These are phyloP conservation scores for Neospora caninum DNA, from an alignment of 169 alveolate species.

Conservation along the genomic window DNA sequence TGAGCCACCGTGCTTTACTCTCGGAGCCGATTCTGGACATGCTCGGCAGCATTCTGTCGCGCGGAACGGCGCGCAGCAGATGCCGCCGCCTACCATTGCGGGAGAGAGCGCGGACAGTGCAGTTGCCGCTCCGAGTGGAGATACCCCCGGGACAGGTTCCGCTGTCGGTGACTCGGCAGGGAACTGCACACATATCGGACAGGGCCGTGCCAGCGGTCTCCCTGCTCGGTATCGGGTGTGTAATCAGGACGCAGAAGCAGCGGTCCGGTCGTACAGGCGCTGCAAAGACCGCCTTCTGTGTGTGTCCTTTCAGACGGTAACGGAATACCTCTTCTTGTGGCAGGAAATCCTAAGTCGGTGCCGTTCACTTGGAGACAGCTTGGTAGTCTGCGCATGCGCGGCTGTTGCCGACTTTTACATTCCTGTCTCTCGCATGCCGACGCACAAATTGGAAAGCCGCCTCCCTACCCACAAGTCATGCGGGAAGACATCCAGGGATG, in stretches of 20 bases:
- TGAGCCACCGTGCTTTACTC: background rate
- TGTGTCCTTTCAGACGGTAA: conserved; percentile 42
- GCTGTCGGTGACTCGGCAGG: too few species aligned
- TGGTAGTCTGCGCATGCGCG: conserved; percentile 58
- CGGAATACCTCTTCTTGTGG: conserved; percentile 46
- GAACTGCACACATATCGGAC: too few species aligned
- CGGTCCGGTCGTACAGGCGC: conserved; percentile 51
- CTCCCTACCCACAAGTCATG: background rate
- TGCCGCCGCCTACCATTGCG: background rate
- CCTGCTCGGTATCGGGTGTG: background rate
- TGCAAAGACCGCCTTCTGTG: conserved; percentile 55
- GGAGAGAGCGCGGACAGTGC: background rate
- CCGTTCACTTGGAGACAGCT: conserved; percentile 42
- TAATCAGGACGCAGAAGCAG: conserved; percentile 45
- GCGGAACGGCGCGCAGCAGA: conserved; percentile 17
- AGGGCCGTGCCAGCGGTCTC: background rate
- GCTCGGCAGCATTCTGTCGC: background rate
- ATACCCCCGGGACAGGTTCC: too few species aligned
- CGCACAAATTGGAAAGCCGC: conserved; percentile 48
- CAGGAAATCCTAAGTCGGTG: conserved; percentile 43
- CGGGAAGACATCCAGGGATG: background rate
- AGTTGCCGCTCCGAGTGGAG: background rate
- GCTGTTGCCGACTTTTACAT: conserved; percentile 66
- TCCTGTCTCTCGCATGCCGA: conserved; percentile 40
- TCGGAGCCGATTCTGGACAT: background rate